Percentiles rank a stretch among this genome's conserved stretches.
phyloP scores from a whole-genome alignment of 116 monocot species.

The Cymodocea nodosa region DNA sequence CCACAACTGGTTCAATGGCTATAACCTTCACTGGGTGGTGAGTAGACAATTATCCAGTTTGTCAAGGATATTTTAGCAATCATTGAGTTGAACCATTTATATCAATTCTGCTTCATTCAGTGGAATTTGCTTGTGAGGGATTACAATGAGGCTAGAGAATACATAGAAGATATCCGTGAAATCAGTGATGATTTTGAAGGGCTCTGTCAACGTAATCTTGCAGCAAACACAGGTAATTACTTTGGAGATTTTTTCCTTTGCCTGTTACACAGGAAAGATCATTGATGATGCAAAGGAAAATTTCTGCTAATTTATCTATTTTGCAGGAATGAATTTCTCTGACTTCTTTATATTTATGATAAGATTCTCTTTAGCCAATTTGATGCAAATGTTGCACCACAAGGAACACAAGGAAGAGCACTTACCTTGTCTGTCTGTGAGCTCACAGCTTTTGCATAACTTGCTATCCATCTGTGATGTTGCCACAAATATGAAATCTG shows the following conservation, averaged over 20 bases:
- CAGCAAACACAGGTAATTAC: conserved; percentile 68
- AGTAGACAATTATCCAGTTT: conserved; percentile 17
- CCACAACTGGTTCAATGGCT: conserved; percentile 96
- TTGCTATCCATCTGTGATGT: conserved; percentile 37
- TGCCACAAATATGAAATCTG: conserved; percentile 48
- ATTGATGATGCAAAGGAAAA: too few species aligned
- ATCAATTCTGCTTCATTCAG: conserved; percentile 17
- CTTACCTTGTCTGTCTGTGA: conserved; percentile 6
- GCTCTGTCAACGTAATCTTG: conserved; percentile 91
- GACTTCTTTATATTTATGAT: conserved; percentile 76
- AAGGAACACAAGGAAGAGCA: conserved; percentile 10
- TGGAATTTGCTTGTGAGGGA: conserved; percentile 16
- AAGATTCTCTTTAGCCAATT: conserved; percentile 52
- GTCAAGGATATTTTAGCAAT: neutral
- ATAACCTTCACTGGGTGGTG: conserved; percentile 93
- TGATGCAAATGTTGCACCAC: conserved; percentile 30
- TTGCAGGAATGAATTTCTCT: conserved; percentile 83
- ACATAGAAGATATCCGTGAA: conserved; percentile 89
- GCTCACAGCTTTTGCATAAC: conserved; percentile 29
- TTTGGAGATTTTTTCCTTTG: neutral
- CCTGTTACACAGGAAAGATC: too few species aligned
- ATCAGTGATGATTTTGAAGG: conserved; percentile 93
- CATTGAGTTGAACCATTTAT: neutral
- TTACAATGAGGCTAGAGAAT: conserved; percentile 14
- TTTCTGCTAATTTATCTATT: too few species aligned